Evolutionary conservation across 768 basidiomycete species (phyloP), one percentile per base, ranked within the genome.

Genomic region (Tremella mesenterica): DNA sequence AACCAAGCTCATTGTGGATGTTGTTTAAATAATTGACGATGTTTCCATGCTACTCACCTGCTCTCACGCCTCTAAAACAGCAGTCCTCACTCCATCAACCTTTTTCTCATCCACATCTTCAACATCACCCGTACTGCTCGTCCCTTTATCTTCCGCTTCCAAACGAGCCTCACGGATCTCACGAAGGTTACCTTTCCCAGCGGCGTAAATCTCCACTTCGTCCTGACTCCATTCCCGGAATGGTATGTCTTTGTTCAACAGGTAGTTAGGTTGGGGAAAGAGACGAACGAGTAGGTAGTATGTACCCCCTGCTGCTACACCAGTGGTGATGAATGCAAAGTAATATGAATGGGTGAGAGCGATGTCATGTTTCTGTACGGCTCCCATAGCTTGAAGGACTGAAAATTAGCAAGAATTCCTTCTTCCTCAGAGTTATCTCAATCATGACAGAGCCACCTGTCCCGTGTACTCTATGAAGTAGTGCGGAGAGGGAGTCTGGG

Each of bases 361-460:
- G 28, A 38, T 50, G 5, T 36, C 41, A 29, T 56, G 44, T 1
- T 36, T 25, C n/a, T n/a, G n/a, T 21, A 52, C 53, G 46, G 56
- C 53, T 8, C 60, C 60, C 60, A 62, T 62, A 38, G 50, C 52
- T 21, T 57, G n/a, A 14, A 61, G 51, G 59, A 61, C 50, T 56
- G 26, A 12, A 16, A 14, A n/a, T n/a, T n/a, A n/a, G n/a, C n/a
- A n/a, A n/a, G n/a, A n/a, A n/a, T n/a, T n/a, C n/a, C n/a, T n/a
- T n/a, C n/a, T n/a, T n/a, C n/a, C n/a, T n/a, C n/a, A n/a, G n/a
- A n/a, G n/a, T n/a, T n/a, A n/a, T n/a, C n/a, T n/a, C n/a, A n/a
- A n/a, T n/a, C n/a, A n/a, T n/a, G n/a, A n/a, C n/a, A n/a, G n/a
- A n/a, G n/a, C n/a, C n/a, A n/a, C n/a, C n/a, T n/a, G n/a, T n/a